Base-by-base conservation (phyloP, 2,329 filamentous ascomycete genomes). In the Fusarium anthophilum region DNA sequence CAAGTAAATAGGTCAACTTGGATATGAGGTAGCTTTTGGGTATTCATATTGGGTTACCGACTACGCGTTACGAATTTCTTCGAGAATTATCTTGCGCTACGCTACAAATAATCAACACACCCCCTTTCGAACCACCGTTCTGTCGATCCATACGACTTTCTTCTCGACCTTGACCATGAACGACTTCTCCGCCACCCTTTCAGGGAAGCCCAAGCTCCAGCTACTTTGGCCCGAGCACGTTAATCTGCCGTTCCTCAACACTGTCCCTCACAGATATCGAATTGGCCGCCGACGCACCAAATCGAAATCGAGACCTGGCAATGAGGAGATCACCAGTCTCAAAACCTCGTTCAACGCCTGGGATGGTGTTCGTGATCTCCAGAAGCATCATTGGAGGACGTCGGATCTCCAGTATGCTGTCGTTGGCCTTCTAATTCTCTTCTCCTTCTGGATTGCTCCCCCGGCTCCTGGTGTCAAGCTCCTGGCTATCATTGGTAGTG, bases 361-460 rank as follows among this genome's bases (percentile, higher is more conserved):
- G 78, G 92, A 97, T 79, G 95, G 94, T 18, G 83, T 98, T 70
- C 89, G 90, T 69, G 90, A 92, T 43, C 86, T 98, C 72, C 92
- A 92, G 77, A 89, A 89, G 69, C 94, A 96, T 81, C 90, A 90
- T 73, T 98, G 94, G 94, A 92, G 89, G 58, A 86, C 92, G 58
- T 93, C 95, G 81, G 96, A 98, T 82, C 88, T 93, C 45, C 95
- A 98, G 84, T 97, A 98, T 82, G 82, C 94, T 57, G 86, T 96
- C 65, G 84, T 97, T 35, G 89, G 91, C 67, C 88, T 92, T 61
- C 83, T 97, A 56, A 91, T 91, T 76, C 90, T 97, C 76, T 98
- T 98, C 85, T 94, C 92, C 60, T 87, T 98, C 70, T 93, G 89
- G 78, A 91, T 98, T 73, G 94, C 96, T 70, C 93, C 95, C 73